A percentile compares a stretch with the other conserved stretches of the same genome.
Conservation (phyloP, 139 green algal genomes). For the Tetradesmus obliquus region DNA sequence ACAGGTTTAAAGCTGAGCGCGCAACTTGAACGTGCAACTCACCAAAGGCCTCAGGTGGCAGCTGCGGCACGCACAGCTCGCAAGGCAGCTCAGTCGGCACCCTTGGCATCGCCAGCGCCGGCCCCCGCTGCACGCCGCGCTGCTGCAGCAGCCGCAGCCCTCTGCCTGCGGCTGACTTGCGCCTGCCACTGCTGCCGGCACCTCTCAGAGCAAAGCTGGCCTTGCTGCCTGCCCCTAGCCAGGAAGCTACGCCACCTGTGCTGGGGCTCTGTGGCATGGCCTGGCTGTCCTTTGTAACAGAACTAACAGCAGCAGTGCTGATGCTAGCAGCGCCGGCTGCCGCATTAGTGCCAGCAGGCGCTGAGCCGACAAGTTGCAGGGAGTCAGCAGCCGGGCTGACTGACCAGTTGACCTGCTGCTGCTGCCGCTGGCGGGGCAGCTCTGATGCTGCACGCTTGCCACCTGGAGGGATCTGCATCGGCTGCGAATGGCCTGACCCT, state of each 20-base stretch:
- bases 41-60: neutral
- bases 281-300: neutral
- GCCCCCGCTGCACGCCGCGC: neutral
- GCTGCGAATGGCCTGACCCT: neutral
- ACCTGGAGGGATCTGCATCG: neutral
- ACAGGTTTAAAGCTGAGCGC: too few species aligned
- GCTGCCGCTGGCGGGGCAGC: neutral
- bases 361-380: neutral
- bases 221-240: neutral
- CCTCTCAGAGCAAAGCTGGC: neutral
- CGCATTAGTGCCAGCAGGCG: neutral
- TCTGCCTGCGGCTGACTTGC: neutral
- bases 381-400: neutral
- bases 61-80: neutral
- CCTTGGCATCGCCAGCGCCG: neutral
- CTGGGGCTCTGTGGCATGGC: neutral
- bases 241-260: neutral
- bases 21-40: neutral
- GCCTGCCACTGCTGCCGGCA: neutral
- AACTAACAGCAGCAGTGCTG: neutral
- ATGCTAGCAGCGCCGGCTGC: neutral
- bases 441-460: neutral
- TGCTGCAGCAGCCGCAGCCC: neutral
- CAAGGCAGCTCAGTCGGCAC: constrained; percentile 10
- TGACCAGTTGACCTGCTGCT: neutral